phyloP scores from a whole-genome alignment of 2,329 filamentous ascomycete species.

The Nemania sp. region DNA sequence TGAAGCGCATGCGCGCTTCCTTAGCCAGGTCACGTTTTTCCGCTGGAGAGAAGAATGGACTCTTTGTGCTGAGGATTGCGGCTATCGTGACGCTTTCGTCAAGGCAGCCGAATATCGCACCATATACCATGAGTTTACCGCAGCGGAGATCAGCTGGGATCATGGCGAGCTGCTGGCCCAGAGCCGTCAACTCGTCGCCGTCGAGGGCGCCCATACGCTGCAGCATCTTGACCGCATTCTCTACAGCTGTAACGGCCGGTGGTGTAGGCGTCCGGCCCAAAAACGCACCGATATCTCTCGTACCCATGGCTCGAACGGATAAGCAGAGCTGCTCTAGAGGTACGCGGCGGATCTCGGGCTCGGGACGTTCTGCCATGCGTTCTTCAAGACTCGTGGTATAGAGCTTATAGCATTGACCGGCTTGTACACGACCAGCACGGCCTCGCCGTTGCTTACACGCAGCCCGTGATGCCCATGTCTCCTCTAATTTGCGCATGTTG shows the following conservation, averaged over 20 bases:
- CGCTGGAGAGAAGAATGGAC: constrained; percentile 82
- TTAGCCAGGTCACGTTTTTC: constrained; percentile 83
- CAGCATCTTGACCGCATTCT: constrained; percentile 79
- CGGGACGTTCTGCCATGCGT: constrained; percentile 84
- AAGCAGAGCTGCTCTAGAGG: constrained; percentile 93
- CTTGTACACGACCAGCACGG: constrained; percentile 88
- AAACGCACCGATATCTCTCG: constrained; percentile 78
- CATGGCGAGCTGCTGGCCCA: constrained; percentile 92
- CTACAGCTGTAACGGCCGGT: constrained; percentile 81
- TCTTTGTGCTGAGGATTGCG: constrained; percentile 85
- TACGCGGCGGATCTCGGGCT: constrained; percentile 91
- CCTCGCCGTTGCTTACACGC: constrained; percentile 94
- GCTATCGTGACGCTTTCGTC: constrained; percentile 88
- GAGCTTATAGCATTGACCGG: constrained; percentile 91
- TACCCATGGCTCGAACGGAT: constrained; percentile 93
- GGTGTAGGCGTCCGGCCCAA: constrained; percentile 86
- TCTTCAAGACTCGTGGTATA: constrained; percentile 85
- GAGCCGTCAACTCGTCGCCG: constrained; percentile 81
- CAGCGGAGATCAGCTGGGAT: constrained; percentile 92
- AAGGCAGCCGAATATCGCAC: constrained; percentile 88
- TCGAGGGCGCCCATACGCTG: constrained; percentile 87
- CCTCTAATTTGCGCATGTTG: constrained; percentile 92
- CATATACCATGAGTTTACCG: constrained; percentile 94
- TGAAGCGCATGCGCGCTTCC: constrained; percentile 74
- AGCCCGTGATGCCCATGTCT: constrained; percentile 92